Conservation (phyloP, 345 rosid species). For the Balakata baccata region DNA sequence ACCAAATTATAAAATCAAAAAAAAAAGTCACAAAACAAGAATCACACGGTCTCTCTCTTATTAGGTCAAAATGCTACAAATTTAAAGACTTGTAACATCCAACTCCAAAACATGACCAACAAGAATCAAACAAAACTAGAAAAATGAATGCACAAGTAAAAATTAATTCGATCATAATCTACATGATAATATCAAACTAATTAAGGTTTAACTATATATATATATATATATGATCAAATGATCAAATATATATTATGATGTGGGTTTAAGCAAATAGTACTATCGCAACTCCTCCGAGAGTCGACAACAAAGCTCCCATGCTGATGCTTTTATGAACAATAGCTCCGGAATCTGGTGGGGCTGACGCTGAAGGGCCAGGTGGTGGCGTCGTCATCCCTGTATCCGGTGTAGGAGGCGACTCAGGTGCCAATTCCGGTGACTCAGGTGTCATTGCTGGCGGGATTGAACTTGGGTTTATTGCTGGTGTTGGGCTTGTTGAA, state of each 20-base stretch:
- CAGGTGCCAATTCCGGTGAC: not conserved
- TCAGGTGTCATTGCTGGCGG: not conserved
- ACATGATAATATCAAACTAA: too few relatives aligned
- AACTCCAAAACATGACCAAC: too few relatives aligned
- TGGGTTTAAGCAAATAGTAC: conserved; percentile 33
- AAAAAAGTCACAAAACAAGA: conserved; percentile 11
- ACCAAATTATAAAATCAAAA: too few relatives aligned
- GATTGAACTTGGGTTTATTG: not conserved
- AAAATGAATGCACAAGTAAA: conserved; percentile 38
- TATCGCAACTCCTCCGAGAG: conserved; percentile 37
- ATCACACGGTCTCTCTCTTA: conserved; percentile 25
- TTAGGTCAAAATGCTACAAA: conserved; percentile 32
- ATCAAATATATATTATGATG: too few relatives aligned
- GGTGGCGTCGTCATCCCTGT: too few relatives aligned
- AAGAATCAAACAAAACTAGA: conserved; percentile 23
- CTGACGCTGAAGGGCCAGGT: too few relatives aligned
- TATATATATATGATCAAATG: too few relatives aligned
- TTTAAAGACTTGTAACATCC: conserved; percentile 25
- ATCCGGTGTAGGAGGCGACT: not conserved
- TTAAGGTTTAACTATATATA: too few relatives aligned
- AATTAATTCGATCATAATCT: conserved; percentile 35
- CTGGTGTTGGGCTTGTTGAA: not conserved
- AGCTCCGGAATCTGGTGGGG: conserved; percentile 35
- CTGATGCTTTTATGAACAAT: conserved; percentile 20
- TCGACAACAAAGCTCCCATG: conserved; percentile 24